Evolutionary conservation across 2,329 filamentous ascomycete species (phyloP).

Genomic region (Neonectria neomacrospora): DNA sequence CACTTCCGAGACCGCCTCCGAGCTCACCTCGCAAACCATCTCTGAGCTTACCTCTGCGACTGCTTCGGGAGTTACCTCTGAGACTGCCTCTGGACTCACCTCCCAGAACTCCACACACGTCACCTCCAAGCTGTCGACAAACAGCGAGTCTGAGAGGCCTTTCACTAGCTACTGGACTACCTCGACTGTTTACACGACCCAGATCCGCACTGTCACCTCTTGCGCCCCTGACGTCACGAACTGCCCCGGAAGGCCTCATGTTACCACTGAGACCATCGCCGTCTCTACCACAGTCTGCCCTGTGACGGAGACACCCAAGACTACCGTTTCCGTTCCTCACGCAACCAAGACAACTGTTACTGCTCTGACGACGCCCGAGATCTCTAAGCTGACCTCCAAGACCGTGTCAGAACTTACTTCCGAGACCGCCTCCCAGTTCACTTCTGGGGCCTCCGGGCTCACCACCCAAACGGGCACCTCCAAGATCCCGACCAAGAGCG

Average conservation of each 20-base stretch:
- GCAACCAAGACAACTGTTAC: not conserved
- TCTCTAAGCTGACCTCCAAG: not conserved
- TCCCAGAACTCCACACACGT: not conserved
- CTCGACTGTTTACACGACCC: slow-evolving; percentile 48
- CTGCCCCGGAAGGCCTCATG: slow-evolving; percentile 44
- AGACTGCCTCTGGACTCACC: not conserved
- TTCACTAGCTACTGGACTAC: slow-evolving; percentile 40
- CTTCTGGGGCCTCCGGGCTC: too few relatives aligned
- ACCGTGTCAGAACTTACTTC: not conserved
- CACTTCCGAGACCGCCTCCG: not conserved
- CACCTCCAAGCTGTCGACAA: not conserved
- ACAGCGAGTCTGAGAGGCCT: not conserved
- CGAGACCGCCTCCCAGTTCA: slow-evolving; percentile 5
- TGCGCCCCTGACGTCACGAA: slow-evolving; percentile 46
- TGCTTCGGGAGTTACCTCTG: too few relatives aligned
- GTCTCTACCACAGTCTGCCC: slow-evolving; percentile 48
- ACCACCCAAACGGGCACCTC: not conserved
- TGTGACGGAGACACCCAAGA: slow-evolving; percentile 3
- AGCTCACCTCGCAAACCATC: too few relatives aligned
- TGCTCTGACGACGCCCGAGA: not conserved
- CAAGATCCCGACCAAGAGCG: not conserved
- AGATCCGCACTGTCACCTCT: slow-evolving; percentile 44
- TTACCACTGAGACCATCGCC: slow-evolving; percentile 44
- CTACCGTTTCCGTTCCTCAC: not conserved
- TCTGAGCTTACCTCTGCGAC: too few relatives aligned